Conservation (phyloP, 1,284 basidiomycete genomes). For the Cryptococcus sp. region DNA sequence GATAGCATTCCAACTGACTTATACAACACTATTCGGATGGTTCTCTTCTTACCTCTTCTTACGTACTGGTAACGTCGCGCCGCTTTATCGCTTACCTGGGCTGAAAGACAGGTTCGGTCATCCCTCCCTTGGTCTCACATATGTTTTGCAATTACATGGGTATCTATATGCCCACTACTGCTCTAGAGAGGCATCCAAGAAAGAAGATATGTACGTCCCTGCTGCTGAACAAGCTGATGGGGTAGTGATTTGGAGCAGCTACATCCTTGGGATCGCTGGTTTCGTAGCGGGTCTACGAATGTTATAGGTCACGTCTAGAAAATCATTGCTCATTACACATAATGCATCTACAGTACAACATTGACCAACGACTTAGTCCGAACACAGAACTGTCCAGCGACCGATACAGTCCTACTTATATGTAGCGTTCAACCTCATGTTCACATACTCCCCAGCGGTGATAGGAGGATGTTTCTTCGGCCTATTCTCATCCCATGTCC, state of each 20-base stretch:
- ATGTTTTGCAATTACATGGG: slow-evolving; percentile 94
- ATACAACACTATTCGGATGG: slow-evolving; percentile 90
- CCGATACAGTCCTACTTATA: slow-evolving; percentile 13
- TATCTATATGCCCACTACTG: slow-evolving; percentile 38
- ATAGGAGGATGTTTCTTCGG: slow-evolving; percentile 52
- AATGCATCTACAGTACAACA: neutral
- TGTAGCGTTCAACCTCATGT: slow-evolving; percentile 31
- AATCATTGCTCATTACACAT: neutral
- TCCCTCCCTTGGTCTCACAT: slow-evolving; percentile 66
- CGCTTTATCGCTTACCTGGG: neutral
- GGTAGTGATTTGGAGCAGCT: slow-evolving; percentile 30
- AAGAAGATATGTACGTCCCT: slow-evolving; percentile 24
- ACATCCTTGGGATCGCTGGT: slow-evolving; percentile 39
- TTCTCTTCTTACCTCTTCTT: slow-evolving; percentile 82
- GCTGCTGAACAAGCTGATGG: slow-evolving; percentile 1
- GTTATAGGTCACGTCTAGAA: no score
- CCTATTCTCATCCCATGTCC: slow-evolving; percentile 51
- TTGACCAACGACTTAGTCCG: neutral
- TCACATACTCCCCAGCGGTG: slow-evolving; percentile 50
- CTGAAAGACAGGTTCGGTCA: slow-evolving; percentile 34
- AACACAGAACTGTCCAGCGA: no score
- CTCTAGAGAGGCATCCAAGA: slow-evolving; percentile 32
- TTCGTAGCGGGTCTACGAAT: slow-evolving; percentile 21
- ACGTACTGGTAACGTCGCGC: slow-evolving; percentile 59
- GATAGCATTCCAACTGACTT: slow-evolving; percentile 76